Conservation (phyloP, 1,139 yeast genomes). For the Geotrichum bryndzae region DNA sequence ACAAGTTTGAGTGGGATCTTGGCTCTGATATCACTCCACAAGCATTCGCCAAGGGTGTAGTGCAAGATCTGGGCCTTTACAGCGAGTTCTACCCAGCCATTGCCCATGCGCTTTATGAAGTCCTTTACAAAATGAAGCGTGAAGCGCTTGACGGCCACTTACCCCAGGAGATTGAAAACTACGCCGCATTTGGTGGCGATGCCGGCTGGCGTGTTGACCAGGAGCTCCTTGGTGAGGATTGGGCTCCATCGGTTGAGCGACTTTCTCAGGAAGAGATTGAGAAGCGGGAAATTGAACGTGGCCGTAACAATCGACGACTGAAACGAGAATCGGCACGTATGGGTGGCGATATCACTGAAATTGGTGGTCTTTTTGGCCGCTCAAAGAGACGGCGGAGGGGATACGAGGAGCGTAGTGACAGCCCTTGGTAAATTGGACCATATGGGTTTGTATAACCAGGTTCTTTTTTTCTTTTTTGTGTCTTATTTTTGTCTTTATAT, state of each 20-base stretch:
- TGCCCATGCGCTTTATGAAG: constrained; percentile 80
- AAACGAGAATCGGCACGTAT: constrained; percentile 72
- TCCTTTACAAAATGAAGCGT: constrained; percentile 65
- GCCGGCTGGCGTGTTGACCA: constrained; percentile 64
- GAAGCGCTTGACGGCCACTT: constrained; percentile 79
- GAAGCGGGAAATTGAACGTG: constrained; percentile 90
- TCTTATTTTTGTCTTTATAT: neutral
- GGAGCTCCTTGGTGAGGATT: constrained; percentile 60
- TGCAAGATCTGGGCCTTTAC: constrained; percentile 74
- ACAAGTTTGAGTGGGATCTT: constrained; percentile 92
- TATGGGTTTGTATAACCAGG: neutral
- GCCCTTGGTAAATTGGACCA: constrained; percentile 18
- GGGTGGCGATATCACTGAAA: constrained; percentile 32
- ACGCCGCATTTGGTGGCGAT: constrained; percentile 52
- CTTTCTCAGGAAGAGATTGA: constrained; percentile 91
- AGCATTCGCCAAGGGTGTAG: constrained; percentile 72
- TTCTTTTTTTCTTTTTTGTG: neutral
- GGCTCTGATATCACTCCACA: constrained; percentile 68
- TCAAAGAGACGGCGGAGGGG: constrained; percentile 30
- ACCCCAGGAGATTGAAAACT: constrained; percentile 53
- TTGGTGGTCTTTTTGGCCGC: constrained; percentile 34
- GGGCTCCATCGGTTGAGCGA: constrained; percentile 86
- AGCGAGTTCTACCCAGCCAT: constrained; percentile 89
- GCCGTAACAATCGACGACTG: constrained; percentile 80
- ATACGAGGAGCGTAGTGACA: constrained; percentile 23